Evolutionary conservation across 129 eudicot genomes (phyloP), one percentile per base, ranked within the genome.

Genomic region (Saposhnikovia divaricata): DNA sequence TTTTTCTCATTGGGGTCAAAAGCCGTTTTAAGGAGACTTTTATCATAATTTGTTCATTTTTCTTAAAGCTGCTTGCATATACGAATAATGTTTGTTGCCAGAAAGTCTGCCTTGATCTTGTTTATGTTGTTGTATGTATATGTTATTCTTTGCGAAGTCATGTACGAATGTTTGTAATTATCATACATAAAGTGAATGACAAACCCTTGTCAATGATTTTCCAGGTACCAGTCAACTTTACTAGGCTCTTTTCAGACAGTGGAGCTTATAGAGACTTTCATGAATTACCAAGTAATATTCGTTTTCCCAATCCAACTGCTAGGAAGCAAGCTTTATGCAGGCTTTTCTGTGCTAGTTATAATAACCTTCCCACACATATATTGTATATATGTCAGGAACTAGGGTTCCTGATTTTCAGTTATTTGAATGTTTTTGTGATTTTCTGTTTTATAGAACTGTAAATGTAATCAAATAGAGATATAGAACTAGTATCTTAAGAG

Each of bases 181-280:
- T 66, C 18, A 15, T 69, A 31, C 34, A 2, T 61, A n/a, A 59
- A 23, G 69, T 69, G 19, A 65, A 34, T 38, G 25, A 40, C 15
- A 43, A 73, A n/a, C 27, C 5, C 15, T 70, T 43, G 14, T 69
- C 21, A 23, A 71, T 78, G 31, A 18, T 61, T 40, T 71, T 44
- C 65, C 87, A 93, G 97, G 98, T 93, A 93, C 79, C 97, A 96
- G 76, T 96, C 99, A 45, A 92, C 99, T 69, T 77, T 92, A 77
- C 85, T 88, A 79, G 98, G 99, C 76, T 90, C 98, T 75, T 96
- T 79, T 76, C 99, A 90, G 86, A 96, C 97, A 16, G 95, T 88
- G 83, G 99, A 96, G 83, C 88, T 96, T 72, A 96, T 96, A 42
- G 99, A 92, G 85, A 96, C 99, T 50, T 96, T 96, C 85, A 96